A percentile compares a stretch with the other conserved stretches of the same genome.
Evolutionary conservation across 208 protist species (phyloP).

Genomic region (Phytomonas francai): DNA sequence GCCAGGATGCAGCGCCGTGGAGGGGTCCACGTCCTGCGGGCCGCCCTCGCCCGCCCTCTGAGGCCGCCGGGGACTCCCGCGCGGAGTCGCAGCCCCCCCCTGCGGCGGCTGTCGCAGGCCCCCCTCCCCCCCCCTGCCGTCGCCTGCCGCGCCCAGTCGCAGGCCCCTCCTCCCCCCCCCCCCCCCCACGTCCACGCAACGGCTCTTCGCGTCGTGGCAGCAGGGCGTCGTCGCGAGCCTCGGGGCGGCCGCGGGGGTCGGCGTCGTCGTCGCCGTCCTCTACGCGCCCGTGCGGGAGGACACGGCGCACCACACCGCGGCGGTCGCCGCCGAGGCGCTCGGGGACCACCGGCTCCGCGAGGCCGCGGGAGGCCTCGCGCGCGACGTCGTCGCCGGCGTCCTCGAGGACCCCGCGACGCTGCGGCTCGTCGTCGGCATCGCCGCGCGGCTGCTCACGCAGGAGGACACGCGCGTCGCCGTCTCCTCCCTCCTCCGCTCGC

Average conservation of each 20-base stretch:
- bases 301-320: constrained; percentile 85
- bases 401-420: constrained; percentile 64
- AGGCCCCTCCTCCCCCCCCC: not conserved
- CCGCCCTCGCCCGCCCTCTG: no score
- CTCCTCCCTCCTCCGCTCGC: constrained; percentile 65
- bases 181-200: constrained; percentile 15
- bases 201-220: constrained; percentile 78
- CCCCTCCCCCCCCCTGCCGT: not conserved
- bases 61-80: no score
- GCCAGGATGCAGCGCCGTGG: no score
- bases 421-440: constrained; percentile 49
- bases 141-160: not conserved
- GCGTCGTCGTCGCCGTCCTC: constrained; percentile 64
- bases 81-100: no score
- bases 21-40: no score
- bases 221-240: constrained; percentile 81
- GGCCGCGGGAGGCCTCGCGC: constrained; percentile 69
- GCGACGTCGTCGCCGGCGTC: constrained; percentile 71
- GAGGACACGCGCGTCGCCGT: constrained; percentile 78
- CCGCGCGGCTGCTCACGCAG: constrained; percentile 47
- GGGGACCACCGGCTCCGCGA: constrained; percentile 50
- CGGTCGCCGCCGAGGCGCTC: constrained; percentile 79
- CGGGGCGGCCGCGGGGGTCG: constrained; percentile 80
- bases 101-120: not conserved
- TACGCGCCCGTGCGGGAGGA: constrained; percentile 83